Evolutionary conservation across 2,329 filamentous ascomycete genomes (phyloP), one percentile per base, ranked within the genome.

Genomic region (Verticillium albo-atrum): DNA sequence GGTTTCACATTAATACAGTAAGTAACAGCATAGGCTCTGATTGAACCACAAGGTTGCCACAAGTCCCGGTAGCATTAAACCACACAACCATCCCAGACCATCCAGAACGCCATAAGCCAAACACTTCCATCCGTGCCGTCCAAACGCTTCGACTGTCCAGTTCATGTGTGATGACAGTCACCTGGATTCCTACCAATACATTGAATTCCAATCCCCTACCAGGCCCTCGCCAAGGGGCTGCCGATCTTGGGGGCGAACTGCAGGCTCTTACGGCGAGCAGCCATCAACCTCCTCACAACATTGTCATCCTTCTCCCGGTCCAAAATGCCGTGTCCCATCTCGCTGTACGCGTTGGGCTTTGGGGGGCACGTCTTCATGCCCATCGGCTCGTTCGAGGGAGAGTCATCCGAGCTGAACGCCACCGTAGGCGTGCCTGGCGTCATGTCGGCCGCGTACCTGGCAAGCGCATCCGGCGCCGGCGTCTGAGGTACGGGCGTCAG

Each of bases 191-290:
- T 37, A 52, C 32, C 17, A 47, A 20, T 14, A 17, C n/a, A 32
- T 17, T n/a, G n/a, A n/a, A 9, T 14, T 20, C 47, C 20, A 12
- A 50, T 55, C 30, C 54, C 53, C 62, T 65, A 74, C 83, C 83
- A 86, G 27, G 80, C 76, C 67, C 79, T 84, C 27, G 85, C 82
- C 65, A 93, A 75, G 2, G 90, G 90, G 71, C 90, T 93, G 20
- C 83, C 87, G 60, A 91, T 77, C 74, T 89, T 89, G 30, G 90
- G 90, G 32, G 89, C 89, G 76, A 88, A 92, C 68, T 91, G 89
- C 72, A 92, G 71, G 68, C 89, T 94, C 82, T 91, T 92, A 62
- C 90, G 81, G 62, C 89, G 80, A 1, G 89, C 89, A 12, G 88
- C 86, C 80, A 90, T 85, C 62, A 93, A 75, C 54, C 86, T 80